phyloP scores from a whole-genome alignment of 2,329 filamentous ascomycete genomes.

The Zymoseptoria brevis region DNA sequence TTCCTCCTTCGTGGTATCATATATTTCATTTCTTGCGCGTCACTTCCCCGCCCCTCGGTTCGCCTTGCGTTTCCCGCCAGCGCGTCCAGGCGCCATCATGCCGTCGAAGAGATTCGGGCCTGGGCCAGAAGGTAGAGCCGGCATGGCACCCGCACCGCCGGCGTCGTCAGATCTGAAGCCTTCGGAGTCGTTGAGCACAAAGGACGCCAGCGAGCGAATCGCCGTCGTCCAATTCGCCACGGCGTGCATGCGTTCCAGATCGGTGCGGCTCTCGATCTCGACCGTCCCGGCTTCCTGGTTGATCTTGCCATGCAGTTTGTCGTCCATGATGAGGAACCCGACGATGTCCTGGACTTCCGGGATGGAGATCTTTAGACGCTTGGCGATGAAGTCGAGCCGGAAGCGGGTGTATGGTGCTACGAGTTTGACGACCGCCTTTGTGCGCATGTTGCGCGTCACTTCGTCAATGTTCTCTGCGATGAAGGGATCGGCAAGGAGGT shows the following conservation, averaged over 20 bases:
- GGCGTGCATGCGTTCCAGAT: conserved; percentile 65
- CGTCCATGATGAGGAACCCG: conserved; percentile 87
- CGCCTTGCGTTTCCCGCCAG: conserved; percentile 26
- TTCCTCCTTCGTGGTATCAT: neutral
- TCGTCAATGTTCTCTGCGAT: conserved; percentile 99
- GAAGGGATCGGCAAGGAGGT: conserved; percentile 84
- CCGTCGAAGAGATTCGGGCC: conserved; percentile 7
- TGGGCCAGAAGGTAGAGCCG: conserved; percentile 6
- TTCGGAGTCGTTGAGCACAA: conserved; percentile 70
- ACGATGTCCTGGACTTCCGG: conserved; percentile 89
- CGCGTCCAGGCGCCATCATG: conserved; percentile 7
- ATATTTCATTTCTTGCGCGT: conserved; percentile 17
- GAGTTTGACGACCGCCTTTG: conserved; percentile 85
- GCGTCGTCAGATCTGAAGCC: conserved; percentile 52
- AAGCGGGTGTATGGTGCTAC: conserved; percentile 94
- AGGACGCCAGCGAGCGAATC: conserved; percentile 59
- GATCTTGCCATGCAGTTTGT: conserved; percentile 78
- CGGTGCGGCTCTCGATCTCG: conserved; percentile 65
- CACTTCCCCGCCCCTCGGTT: conserved; percentile 23
- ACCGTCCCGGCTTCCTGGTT: conserved; percentile 81
- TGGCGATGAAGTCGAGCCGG: conserved; percentile 78
- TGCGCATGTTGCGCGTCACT: conserved; percentile 95
- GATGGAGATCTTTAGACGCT: conserved; percentile 76
- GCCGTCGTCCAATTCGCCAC: conserved; percentile 65
- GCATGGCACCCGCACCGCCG: conserved; percentile 8